Evolutionary conservation across 768 basidiomycete species (phyloP), one percentile per base, ranked within the genome.

Genomic region (Podaxis sp.): DNA sequence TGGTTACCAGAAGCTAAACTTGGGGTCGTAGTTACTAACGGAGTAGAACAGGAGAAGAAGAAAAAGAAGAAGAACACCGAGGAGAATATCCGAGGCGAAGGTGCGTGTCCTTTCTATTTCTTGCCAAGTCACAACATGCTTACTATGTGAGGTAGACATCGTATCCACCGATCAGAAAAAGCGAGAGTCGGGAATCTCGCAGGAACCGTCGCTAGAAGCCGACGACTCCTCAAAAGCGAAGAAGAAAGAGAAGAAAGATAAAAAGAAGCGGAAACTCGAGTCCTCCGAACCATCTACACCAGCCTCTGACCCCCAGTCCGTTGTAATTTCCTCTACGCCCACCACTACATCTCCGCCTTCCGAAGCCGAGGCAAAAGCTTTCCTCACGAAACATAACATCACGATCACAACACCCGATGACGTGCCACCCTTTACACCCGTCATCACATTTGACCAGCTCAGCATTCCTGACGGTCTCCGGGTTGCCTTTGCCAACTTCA

Each of bases 371-470:
- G 77, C 46, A 17, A 51, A 81, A 15, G 82, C 81, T 1, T 99
- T 89, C 80, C 81, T 97, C 22, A 69, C 75, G 26, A 86, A 85
- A 65, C 86, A 98, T 74, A 79, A 81, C 9, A 86, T 97, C 68
- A 90, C 87, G 11, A 87, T 97, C 54, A 84, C 84, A 61, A 81
- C 82, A 1, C 82, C 84, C 1, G 67, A 77, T 2, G 76, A 79
- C 48, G 73, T 79, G 39, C 70, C 79, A 3, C 68, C 78, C 19
- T 79, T 87, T 63, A 76, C 77, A 13, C 96, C 97, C 28, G 76
- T 94, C 56, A 80, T 90, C 52, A 82, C 86, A 1, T 96, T 99
- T 71, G 77, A 83, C 63, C 84, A 90, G 59, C 83, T 99, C 15
- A 73, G 74, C 30, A 82, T 98, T 54, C 86, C 90, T 5, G 73